These are phyloP conservation scores for Porodaedalea pini DNA, from an alignment of 1,284 basidiomycete genomes.

Conservation along the genomic window DNA sequence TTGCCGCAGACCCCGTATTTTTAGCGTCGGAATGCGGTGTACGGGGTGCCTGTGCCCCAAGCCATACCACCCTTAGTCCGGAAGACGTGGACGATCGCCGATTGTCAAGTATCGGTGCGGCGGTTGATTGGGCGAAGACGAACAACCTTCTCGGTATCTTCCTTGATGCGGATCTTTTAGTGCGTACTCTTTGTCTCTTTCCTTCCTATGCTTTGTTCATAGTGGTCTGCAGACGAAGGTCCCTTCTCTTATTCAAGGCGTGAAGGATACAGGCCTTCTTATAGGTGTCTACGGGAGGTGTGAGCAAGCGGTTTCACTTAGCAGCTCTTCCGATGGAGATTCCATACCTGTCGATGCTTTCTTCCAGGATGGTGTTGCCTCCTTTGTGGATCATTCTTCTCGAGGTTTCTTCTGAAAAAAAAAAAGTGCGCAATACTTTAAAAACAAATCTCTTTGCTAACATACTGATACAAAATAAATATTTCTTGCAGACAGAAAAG, in stretches of 20 bases:
- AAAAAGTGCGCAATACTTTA: not conserved
- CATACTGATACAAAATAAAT: conserved; percentile 3
- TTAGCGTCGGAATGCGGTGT: conserved; percentile 87
- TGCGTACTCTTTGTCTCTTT: conserved; percentile 35
- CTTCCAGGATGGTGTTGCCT: conserved; percentile 56
- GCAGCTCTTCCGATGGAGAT: conserved; percentile 41
- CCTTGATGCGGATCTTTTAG: conserved; percentile 85
- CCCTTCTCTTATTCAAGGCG: conserved; percentile 80
- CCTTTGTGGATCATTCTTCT: conserved; percentile 59
- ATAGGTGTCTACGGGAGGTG: conserved; percentile 73
- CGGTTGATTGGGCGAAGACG: conserved; percentile 90
- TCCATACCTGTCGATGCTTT: conserved; percentile 61
- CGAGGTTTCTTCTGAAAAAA: conserved; percentile 34
- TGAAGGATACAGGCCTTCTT: conserved; percentile 85
- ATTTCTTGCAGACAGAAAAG: not conserved
- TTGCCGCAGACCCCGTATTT: conserved; percentile 81
- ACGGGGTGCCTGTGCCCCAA: conserved; percentile 37
- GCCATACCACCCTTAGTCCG: conserved; percentile 40
- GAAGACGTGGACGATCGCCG: conserved; percentile 50
- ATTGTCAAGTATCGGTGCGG: conserved; percentile 78
- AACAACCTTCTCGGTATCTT: conserved; percentile 95
- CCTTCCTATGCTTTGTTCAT: not conserved
- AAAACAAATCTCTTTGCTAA: not conserved
- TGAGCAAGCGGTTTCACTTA: conserved; percentile 42
- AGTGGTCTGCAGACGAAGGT: conserved; percentile 44